Percentiles rank a stretch among this genome's conserved stretches.
phyloP scores from a whole-genome alignment of 345 rosid genomes.

The Arabidopsis suecica region DNA sequence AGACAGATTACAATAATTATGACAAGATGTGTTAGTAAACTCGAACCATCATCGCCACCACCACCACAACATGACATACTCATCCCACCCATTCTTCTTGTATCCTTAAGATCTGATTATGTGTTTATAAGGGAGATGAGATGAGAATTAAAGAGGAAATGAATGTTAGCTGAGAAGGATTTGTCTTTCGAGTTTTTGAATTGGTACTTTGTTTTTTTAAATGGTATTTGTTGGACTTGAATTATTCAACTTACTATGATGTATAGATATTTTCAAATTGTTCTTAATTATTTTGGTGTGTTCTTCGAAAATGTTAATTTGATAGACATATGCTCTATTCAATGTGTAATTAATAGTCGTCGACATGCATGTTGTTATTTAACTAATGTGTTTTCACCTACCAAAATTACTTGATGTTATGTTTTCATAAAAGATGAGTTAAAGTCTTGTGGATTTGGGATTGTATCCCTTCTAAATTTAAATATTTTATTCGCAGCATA shows the following conservation, averaged over 20 bases:
- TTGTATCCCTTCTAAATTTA: too few relatives aligned
- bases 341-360: slow-evolving; percentile 4
- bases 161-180: slow-evolving; percentile 36
- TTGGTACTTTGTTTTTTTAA: neutral
- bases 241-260: slow-evolving; percentile 18
- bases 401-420: neutral
- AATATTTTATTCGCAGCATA: too few relatives aligned
- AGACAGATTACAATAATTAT: slow-evolving; percentile 49
- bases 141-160: neutral
- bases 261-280: neutral
- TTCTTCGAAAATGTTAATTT: neutral
- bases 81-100: slow-evolving; percentile 46
- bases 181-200: slow-evolving; percentile 36
- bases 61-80: slow-evolving; percentile 44
- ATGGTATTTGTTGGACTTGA: slow-evolving; percentile 32
- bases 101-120: neutral
- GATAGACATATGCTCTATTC: slow-evolving; percentile 12
- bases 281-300: neutral
- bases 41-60: slow-evolving; percentile 34
- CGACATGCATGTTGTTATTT: slow-evolving; percentile 21
- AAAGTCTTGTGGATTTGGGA: neutral
- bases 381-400: neutral
- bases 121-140: neutral
- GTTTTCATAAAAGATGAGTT: neutral
- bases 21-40: slow-evolving; percentile 38